Conservation (phyloP, 1,284 basidiomycete species). For the Microbotryomycetes sp. region DNA sequence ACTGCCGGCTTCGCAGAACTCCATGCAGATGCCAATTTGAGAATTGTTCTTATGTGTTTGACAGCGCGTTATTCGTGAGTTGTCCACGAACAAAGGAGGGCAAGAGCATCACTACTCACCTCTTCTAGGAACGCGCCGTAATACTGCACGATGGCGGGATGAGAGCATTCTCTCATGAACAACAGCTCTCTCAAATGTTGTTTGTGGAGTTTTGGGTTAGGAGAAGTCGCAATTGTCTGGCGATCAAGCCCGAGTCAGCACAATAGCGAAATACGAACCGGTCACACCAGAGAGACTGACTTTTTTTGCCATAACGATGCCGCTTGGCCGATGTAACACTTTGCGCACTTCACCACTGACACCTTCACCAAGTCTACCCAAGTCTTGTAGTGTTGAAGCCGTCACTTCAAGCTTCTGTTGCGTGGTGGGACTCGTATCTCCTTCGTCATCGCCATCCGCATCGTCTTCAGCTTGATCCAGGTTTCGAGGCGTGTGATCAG, state of each 20-base stretch:
- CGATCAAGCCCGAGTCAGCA: too few species aligned
- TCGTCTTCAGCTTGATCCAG: constrained; percentile 9
- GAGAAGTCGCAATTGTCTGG: constrained; percentile 82
- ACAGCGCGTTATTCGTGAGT: neutral
- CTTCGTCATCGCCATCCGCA: neutral
- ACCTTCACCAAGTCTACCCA: constrained; percentile 76
- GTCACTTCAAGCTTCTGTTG: constrained; percentile 23
- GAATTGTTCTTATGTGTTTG: constrained; percentile 53
- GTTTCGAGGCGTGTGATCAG: neutral
- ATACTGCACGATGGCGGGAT: constrained; percentile 85
- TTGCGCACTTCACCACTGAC: constrained; percentile 92
- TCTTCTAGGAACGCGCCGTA: constrained; percentile 93
- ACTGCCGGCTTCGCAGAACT: constrained; percentile 74
- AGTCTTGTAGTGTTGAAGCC: constrained; percentile 29
- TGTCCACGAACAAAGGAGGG: neutral
- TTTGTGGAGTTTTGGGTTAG: constrained; percentile 74
- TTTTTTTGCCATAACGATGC: constrained; percentile 83
- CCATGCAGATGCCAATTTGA: constrained; percentile 95
- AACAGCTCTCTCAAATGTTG: constrained; percentile 89
- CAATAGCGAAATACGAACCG: neutral
- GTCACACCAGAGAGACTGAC: constrained; percentile 39
- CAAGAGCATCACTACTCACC: constrained; percentile 43
- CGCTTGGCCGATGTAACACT: constrained; percentile 70
- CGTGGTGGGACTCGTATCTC: neutral
- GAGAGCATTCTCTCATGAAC: constrained; percentile 77